Conservation (phyloP, 23 red algal species). For the Gracilaria vermiculophylla region DNA sequence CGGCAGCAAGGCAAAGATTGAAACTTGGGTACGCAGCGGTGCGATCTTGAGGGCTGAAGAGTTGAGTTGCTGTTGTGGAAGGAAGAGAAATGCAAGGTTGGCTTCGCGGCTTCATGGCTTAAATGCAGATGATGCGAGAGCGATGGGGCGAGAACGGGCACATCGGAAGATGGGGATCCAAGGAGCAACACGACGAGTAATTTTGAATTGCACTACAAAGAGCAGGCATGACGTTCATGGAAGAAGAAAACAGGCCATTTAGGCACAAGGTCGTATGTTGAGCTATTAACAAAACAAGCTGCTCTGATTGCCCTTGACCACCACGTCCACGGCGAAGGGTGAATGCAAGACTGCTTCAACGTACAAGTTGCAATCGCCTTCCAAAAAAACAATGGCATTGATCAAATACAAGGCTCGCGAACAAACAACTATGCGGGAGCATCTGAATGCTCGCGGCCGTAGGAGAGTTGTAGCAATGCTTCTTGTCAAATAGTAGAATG, state of each 20-base stretch:
- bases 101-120: not conserved
- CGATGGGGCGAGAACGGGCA: slow-evolving; percentile 5
- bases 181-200: not conserved
- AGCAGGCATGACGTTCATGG: not conserved
- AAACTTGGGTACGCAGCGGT: not conserved
- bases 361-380: not conserved
- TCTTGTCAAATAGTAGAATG: not conserved
- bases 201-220: not conserved
- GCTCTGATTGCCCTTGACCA: not conserved
- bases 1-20: not conserved
- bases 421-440: not conserved
- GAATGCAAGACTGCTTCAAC: not conserved
- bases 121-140: not conserved
- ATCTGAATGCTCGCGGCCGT: not conserved
- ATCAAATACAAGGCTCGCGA: not conserved
- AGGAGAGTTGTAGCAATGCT: not conserved
- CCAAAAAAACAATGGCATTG: not conserved
- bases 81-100: not conserved
- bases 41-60: not conserved
- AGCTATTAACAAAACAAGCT: not conserved
- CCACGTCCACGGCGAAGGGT: not conserved
- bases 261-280: not conserved
- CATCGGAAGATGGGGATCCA: not conserved
- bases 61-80: not conserved
- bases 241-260: not conserved